These are phyloP conservation scores for Sequoiadendron giganteum DNA, from an alignment of 75 land plant genomes.

Conservation along the genomic window DNA sequence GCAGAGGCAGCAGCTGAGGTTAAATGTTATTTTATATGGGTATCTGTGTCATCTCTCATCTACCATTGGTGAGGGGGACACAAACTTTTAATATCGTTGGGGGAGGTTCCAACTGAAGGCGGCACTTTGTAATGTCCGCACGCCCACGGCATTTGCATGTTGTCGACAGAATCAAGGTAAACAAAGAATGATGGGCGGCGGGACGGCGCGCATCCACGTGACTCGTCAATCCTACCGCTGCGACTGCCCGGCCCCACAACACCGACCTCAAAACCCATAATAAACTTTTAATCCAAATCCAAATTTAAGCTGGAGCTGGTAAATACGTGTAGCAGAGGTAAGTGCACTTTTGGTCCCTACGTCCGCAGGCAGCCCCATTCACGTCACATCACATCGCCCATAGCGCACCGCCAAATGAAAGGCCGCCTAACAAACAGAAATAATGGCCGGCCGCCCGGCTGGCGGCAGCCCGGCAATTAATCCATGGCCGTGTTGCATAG, in stretches of 20 bases:
- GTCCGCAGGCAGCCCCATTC: background rate
- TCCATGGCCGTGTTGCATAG: too few relatives aligned
- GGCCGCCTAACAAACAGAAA: background rate
- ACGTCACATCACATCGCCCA: background rate
- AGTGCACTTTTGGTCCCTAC: background rate
- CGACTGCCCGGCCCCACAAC: background rate
- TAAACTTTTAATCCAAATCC: background rate
- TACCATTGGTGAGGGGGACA: too few relatives aligned
- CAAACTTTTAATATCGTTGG: background rate
- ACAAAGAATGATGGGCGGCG: background rate
- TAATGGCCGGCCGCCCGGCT: background rate
- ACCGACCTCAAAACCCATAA: background rate
- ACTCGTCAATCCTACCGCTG: background rate
- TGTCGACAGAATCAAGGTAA: background rate
- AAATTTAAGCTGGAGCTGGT: background rate
- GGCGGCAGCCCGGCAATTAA: too few relatives aligned
- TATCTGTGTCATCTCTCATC: too few relatives aligned
- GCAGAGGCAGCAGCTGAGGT: too few relatives aligned
- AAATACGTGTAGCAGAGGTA: background rate
- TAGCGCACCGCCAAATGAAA: background rate
- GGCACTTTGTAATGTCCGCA: background rate
- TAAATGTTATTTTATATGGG: too few relatives aligned
- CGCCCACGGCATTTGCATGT: background rate
- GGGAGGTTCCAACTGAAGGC: background rate
- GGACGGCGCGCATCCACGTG: slow-evolving; percentile 6